A percentile compares a stretch with the other conserved stretches of the same genome.
phyloP scores from a whole-genome alignment of 1,284 basidiomycete species.

The Apiotrichum sp. region DNA sequence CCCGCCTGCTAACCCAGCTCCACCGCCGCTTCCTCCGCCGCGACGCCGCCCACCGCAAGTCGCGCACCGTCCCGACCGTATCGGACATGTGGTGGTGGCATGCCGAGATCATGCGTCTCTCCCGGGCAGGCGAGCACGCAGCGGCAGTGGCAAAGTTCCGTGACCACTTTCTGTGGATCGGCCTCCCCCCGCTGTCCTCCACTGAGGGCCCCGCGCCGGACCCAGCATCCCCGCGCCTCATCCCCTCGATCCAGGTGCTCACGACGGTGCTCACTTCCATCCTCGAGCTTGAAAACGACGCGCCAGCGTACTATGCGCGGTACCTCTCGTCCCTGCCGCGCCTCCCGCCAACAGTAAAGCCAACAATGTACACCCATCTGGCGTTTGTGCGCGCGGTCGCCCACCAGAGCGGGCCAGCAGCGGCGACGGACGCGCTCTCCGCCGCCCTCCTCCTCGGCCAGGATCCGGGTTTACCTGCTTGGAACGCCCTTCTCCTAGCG shows the following conservation, averaged over 20 bases:
- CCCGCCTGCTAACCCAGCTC: conserved; percentile 11
- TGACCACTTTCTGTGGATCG: conserved; percentile 28
- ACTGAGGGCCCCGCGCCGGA: neutral
- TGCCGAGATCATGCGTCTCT: conserved; percentile 26
- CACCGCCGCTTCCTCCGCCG: conserved; percentile 11
- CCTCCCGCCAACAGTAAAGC: conserved; percentile 20
- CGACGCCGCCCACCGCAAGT: neutral
- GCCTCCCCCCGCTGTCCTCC: conserved; percentile 18
- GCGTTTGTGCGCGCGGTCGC: conserved; percentile 24
- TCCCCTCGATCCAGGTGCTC: conserved; percentile 22
- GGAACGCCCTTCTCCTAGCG: conserved; percentile 21
- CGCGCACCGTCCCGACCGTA: conserved; percentile 8
- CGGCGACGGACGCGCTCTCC: conserved; percentile 15
- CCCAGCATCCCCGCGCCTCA: conserved; percentile 1
- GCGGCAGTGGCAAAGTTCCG: conserved; percentile 24
- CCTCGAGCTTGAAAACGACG: conserved; percentile 15
- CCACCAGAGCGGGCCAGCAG: conserved; percentile 13
- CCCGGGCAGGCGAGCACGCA: conserved; percentile 11
- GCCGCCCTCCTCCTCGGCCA: conserved; percentile 12
- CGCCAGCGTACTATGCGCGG: conserved; percentile 9
- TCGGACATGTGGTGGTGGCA: conserved; percentile 23
- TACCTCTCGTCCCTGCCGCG: conserved; percentile 15
- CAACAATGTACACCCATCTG: conserved; percentile 22
- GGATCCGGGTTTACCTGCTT: conserved; percentile 16
- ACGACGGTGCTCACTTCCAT: conserved; percentile 28